Conservation (phyloP, 23 red algal genomes). For the Gracilaria vermiculophylla region DNA sequence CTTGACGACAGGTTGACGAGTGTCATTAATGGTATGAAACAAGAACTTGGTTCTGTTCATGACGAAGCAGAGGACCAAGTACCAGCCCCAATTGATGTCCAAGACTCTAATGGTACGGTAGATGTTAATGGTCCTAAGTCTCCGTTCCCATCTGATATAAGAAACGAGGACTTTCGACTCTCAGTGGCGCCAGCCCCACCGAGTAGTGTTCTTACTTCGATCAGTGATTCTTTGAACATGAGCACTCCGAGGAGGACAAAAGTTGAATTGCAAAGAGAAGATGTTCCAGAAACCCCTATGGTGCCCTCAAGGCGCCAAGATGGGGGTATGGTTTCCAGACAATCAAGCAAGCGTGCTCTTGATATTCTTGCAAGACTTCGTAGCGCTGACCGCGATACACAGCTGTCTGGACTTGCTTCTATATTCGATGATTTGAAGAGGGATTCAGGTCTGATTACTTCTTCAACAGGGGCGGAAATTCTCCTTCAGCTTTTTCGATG, state of each 20-base stretch:
- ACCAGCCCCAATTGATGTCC: background rate
- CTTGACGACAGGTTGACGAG: constrained; percentile 49
- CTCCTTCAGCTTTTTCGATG: constrained; percentile 47
- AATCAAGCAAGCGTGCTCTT: background rate
- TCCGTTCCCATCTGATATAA: constrained; percentile 34
- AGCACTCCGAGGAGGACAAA: constrained; percentile 34
- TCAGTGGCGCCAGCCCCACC: constrained; percentile 67
- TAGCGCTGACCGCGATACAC: constrained; percentile 24
- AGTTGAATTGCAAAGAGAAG: constrained; percentile 8
- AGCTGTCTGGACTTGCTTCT: constrained; percentile 52
- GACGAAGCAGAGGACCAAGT: constrained; percentile 1
- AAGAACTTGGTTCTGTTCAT: constrained; percentile 36
- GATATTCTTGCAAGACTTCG: constrained; percentile 30
- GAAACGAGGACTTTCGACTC: constrained; percentile 65
- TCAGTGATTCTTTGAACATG: constrained; percentile 56
- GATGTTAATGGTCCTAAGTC: constrained; percentile 21
- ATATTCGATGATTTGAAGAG: constrained; percentile 52
- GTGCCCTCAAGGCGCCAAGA: constrained; percentile 19
- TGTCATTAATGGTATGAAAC: constrained; percentile 45
- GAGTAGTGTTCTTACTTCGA: constrained; percentile 57
- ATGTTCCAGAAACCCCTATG: constrained; percentile 37
- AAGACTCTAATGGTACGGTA: background rate
- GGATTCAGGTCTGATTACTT: constrained; percentile 17
- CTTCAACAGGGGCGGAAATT: background rate
- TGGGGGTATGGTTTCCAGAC: background rate